These are phyloP conservation scores for Lentinula sp. DNA, from an alignment of 768 basidiomycete species.

Conservation along the genomic window DNA sequence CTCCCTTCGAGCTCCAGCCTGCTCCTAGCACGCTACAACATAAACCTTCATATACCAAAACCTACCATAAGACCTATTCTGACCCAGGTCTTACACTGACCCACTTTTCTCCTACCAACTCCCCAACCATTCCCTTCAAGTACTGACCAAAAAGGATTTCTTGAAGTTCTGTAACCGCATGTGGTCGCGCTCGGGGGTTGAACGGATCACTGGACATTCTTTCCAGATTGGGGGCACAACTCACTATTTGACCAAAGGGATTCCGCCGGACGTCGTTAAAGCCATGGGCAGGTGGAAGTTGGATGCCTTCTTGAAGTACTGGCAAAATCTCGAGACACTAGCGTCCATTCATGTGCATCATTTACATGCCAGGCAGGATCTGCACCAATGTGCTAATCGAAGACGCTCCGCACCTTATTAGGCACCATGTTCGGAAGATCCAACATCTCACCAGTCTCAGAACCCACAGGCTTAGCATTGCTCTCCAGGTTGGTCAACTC, in stretches of 20 bases:
- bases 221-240: not conserved
- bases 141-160: not conserved
- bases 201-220: not conserved
- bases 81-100: too few species aligned
- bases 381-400: too few species aligned
- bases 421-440: too few species aligned
- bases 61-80: too few species aligned
- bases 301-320: conserved; percentile 3
- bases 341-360: not conserved
- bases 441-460: too few species aligned
- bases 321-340: not conserved
- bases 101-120: not conserved
- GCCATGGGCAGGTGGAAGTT: conserved; percentile 7
- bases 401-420: too few species aligned
- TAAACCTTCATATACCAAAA: too few species aligned
- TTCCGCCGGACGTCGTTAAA: conserved; percentile 3
- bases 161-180: not conserved
- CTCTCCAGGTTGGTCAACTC: too few species aligned
- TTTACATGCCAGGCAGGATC: too few species aligned
- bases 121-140: not conserved
- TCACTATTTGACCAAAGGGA: not conserved
- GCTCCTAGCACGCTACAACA: too few species aligned
- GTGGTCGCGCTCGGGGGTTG: not conserved
- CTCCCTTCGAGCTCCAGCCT: too few species aligned
- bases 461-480: too few species aligned